These are phyloP conservation scores for Papiliotrema terrestris DNA, from an alignment of 1,284 basidiomycete genomes.

Conservation along the genomic window DNA sequence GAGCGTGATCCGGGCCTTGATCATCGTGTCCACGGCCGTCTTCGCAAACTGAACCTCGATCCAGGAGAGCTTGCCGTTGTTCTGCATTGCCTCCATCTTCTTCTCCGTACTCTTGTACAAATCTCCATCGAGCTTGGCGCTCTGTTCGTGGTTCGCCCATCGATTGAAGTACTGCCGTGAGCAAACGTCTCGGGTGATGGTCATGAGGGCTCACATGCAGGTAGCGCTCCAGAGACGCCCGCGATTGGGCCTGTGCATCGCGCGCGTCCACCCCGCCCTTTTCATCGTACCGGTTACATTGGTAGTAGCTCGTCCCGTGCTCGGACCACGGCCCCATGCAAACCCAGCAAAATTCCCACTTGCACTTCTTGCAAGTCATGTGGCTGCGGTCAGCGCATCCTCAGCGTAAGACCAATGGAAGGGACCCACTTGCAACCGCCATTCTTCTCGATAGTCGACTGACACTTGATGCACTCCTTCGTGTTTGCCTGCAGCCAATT, in stretches of 20 bases:
- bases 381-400: constrained; percentile 57
- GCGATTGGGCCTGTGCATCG: constrained; percentile 81
- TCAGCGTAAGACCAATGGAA: background rate
- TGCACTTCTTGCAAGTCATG: constrained; percentile 99
- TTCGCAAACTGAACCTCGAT: constrained; percentile 99
- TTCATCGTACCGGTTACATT: constrained; percentile 96
- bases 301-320: constrained; percentile 96
- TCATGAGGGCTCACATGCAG: constrained; percentile 68
- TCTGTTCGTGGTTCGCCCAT: constrained; percentile 98
- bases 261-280: constrained; percentile 83
- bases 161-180: constrained; percentile 85
- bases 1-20: constrained; percentile 87
- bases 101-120: constrained; percentile 93
- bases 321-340: constrained; percentile 88
- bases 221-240: constrained; percentile 88
- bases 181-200: no score
- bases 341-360: constrained; percentile 71
- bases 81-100: constrained; percentile 99
- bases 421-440: constrained; percentile 93
- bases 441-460: constrained; percentile 98
- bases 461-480: constrained; percentile 93
- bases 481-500: constrained; percentile 99
- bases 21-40: constrained; percentile 88
- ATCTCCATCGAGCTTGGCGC: constrained; percentile 88
- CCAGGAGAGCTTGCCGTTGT: constrained; percentile 86